A percentile compares a stretch with the other conserved stretches of the same genome.
Evolutionary conservation across 495 filamentous ascomycete species (phyloP).

Genomic region (Massariosphaeria phaeospora): DNA sequence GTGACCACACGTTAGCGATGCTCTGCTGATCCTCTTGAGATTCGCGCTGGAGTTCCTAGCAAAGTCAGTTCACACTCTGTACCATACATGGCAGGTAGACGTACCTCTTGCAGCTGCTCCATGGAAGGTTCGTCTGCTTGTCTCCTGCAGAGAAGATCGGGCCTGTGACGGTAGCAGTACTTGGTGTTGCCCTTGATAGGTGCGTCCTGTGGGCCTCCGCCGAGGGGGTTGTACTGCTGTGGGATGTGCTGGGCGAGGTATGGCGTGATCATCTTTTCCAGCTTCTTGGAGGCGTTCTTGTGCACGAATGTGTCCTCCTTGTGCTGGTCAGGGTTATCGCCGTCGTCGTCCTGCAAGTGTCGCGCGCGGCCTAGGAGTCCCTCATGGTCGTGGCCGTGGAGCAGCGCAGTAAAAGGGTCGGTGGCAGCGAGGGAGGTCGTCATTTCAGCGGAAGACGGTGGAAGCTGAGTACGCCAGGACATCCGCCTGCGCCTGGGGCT

Average conservation of each 20-base stretch:
- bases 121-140: conserved; percentile 93
- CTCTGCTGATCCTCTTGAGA: conserved; percentile 81
- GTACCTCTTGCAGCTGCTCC: conserved; percentile 82
- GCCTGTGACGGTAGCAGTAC: conserved; percentile 93
- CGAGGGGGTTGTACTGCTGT: conserved; percentile 35
- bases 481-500: background rate
- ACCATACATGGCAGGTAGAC: conserved; percentile 31
- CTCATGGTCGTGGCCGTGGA: conserved; percentile 33
- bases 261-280: conserved; percentile 32
- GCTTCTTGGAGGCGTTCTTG: conserved; percentile 16
- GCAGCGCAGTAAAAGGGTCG: conserved; percentile 25
- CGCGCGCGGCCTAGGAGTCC: conserved; percentile 4
- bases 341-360: conserved; percentile 3
- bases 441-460: background rate
- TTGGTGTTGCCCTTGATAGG: conserved; percentile 58
- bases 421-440: conserved; percentile 1
- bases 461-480: conserved; percentile 21
- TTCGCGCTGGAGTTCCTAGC: conserved; percentile 77
- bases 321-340: background rate
- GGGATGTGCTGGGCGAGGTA: conserved; percentile 36
- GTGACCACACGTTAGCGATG: conserved; percentile 92
- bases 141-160: conserved; percentile 86
- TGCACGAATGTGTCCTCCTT: conserved; percentile 20
- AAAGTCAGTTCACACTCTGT: conserved; percentile 12
- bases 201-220: conserved; percentile 3